phyloP scores from a whole-genome alignment of 2,329 filamentous ascomycete genomes.

The Colletotrichum lupini region DNA sequence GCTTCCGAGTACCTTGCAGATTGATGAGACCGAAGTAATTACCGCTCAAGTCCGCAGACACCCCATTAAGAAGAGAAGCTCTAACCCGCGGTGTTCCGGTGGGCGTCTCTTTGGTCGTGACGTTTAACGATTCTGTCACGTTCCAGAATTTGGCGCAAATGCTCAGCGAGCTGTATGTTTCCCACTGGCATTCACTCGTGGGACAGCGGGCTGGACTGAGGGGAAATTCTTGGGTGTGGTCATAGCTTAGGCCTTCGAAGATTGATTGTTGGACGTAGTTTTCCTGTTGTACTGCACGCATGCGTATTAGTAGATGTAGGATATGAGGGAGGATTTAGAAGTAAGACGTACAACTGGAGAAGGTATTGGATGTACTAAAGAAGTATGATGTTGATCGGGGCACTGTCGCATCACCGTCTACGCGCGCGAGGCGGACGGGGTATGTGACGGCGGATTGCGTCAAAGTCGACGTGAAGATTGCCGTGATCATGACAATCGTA shows the following conservation, averaged over 20 bases:
- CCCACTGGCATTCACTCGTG: slow-evolving; percentile 8
- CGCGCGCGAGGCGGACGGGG: background rate
- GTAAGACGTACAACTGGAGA: no score
- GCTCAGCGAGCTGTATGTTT: background rate
- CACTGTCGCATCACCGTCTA: background rate
- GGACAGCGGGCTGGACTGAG: slow-evolving; percentile 5
- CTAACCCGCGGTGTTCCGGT: background rate
- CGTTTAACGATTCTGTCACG: background rate
- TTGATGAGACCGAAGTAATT: background rate
- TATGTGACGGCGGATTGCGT: slow-evolving; percentile 26
- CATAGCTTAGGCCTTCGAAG: slow-evolving; percentile 12
- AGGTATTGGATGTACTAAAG: background rate
- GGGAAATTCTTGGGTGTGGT: slow-evolving; percentile 1
- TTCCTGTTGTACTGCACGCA: no score
- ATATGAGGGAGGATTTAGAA: no score
- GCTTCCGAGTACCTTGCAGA: background rate
- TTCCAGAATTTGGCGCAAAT: slow-evolving; percentile 15
- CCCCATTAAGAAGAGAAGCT: background rate
- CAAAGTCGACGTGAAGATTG: slow-evolving; percentile 19
- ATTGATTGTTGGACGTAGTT: slow-evolving; percentile 1
- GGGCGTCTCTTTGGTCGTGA: background rate
- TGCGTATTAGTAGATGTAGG: no score
- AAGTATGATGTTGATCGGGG: slow-evolving; percentile 8
- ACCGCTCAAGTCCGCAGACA: background rate
- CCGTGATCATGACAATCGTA: background rate